Base-by-base conservation (phyloP, 768 basidiomycete genomes). In the Lactarius hatsudake region DNA sequence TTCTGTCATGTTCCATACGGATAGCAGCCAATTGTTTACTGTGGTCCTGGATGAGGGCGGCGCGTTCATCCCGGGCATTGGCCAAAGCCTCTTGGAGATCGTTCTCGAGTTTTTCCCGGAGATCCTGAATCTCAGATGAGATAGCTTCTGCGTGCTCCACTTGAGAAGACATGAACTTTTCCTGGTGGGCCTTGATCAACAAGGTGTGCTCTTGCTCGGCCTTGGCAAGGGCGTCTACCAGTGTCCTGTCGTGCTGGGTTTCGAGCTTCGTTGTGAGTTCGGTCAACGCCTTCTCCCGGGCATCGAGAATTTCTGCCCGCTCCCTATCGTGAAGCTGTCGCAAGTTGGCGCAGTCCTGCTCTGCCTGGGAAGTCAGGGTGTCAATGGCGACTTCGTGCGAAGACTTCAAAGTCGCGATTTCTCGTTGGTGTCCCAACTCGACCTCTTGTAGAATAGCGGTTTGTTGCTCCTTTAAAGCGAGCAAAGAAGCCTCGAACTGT, bases 361-460 rank as follows among this genome's bases (percentile, higher is more conserved):
- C 78, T 42, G 76, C 75, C 36, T 76, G 72, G 15, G 72, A 54
- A 36, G 65, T 51, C 5, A 71, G 69, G 5, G 70, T 72, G 36
- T 73, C 71, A 34, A 88, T 70, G 2, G 76, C 77, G 9, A 74
- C 70, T 20, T 81, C 76, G 71, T 91, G 87, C 5, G 78, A 75
- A 8, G 75, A 75, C 73, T 82, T 81, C 66, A 90, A 74, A 36
- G 79, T 74, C 8, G 78, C 74, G n/a, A 85, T 67, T 55, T 88
- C 86, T 65, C 81, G 82, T 57, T 84, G 80, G 70, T 92, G 87
- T 10, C 80, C 79, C 42, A 76, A 81, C 69, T 85, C 83, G 40
- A 88, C 71, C 64, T 87, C 85, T 61, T 81, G 77, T 9, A 93
- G 77, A 51, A 85, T 75, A 1, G 75, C 71, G 6, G 82, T 80